Evolutionary conservation across 805 yeast genomes (phyloP), one percentile per base, ranked within the genome.

Genomic region (Wickerhamiella spandovensis): DNA sequence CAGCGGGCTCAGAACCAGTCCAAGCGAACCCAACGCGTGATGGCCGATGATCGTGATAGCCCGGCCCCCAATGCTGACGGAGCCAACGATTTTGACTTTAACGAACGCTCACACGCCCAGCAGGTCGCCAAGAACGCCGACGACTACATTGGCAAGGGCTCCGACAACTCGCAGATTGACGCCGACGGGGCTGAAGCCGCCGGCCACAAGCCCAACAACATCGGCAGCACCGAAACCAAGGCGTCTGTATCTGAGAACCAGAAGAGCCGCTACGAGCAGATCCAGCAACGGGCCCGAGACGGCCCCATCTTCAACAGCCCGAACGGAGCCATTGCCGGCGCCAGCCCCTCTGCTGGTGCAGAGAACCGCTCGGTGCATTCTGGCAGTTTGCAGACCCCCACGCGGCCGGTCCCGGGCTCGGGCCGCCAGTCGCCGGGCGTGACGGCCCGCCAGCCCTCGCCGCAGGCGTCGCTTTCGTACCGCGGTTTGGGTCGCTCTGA

Each of bases 211-310:
- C 32, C 32, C 12, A 3, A 15, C 18, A 43, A 43, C 17, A n/a
- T 56, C 10, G 57, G 57, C 17, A 49, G 47, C 49, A 57, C 59
- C 17, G 51, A 50, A 25, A 57, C 59, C 13, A 23, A 25, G 13
- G 35, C 51, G 46, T 17, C 35, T 25, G 45, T 43, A 4, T 30
- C 50, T 18, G 18, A 47, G 23, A 51, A 54, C 25, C 60, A 57
- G 53, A 20, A 46, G 17, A 50, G 48, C 15, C 55, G 60, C n/a
- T 52, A 47, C 43, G 47, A 50, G 20, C 53, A 51, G 17, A 50
- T 57, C 20, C 35, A 17, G 37, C 49, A 47, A 39, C 44, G 44
- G 37, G 43, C 53, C 18, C 12, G 25, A 18, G 24, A 39, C 9
- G 43, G 43, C 17, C 22, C 43, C 24, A 17, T 21, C 22, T 24